These are phyloP conservation scores for Umbelopsis vinacea DNA, from an alignment of 192 early-diverging fungal genomes.

Conservation along the genomic window DNA sequence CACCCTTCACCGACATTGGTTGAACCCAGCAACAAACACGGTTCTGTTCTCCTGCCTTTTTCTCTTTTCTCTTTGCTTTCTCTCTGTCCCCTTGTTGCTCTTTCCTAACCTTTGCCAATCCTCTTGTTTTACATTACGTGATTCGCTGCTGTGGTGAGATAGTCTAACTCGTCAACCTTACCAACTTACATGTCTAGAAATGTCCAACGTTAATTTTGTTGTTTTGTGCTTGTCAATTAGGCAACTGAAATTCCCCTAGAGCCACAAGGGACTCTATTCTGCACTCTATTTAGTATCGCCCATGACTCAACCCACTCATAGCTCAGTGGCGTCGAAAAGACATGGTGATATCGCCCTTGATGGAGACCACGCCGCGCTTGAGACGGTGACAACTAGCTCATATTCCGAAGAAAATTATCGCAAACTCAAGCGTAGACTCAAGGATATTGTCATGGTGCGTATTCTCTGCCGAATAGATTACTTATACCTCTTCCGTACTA, in stretches of 20 bases:
- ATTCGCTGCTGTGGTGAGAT: conserved; percentile 15
- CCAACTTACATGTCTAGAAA: neutral
- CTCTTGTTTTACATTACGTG: neutral
- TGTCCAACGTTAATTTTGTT: neutral
- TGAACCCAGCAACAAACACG: conserved; percentile 22
- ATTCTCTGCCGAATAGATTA: neutral
- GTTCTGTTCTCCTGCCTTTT: conserved; percentile 22
- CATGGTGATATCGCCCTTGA: conserved; percentile 21
- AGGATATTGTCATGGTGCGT: conserved; percentile 48
- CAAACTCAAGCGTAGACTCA: conserved; percentile 48
- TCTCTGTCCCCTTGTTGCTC: neutral
- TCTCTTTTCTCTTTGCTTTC: conserved; percentile 8
- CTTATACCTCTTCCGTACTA: neutral
- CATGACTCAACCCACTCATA: conserved; percentile 16
- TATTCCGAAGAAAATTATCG: conserved; percentile 49
- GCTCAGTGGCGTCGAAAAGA: neutral
- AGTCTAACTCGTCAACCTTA: neutral
- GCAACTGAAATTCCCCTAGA: neutral
- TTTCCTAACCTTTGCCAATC: neutral
- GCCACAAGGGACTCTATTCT: neutral
- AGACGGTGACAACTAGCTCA: conserved; percentile 11
- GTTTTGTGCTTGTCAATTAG: neutral
- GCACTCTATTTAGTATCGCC: conserved; percentile 2
- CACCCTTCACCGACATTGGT: neutral
- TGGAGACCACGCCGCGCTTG: neutral